Percentiles rank a stretch among this genome's conserved stretches.
phyloP scores from a whole-genome alignment of 495 filamentous ascomycete species.

The Paragyromitra xinjiangensis region DNA sequence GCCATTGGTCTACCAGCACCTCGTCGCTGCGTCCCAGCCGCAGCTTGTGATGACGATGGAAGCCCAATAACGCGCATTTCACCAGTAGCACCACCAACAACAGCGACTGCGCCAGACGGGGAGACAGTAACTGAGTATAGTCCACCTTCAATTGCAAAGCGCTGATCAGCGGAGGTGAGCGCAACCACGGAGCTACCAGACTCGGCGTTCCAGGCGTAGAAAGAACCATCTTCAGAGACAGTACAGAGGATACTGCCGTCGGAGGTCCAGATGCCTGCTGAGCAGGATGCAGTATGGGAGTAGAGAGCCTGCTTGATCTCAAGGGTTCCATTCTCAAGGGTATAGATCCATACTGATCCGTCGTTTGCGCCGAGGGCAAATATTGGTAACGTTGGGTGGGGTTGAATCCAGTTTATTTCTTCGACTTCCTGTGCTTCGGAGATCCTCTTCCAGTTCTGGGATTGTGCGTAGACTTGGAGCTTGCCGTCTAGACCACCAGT shows the following conservation, averaged over 20 bases:
- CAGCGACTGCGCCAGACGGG: slow-evolving; percentile 78
- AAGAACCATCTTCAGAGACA: slow-evolving; percentile 84
- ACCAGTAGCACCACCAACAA: slow-evolving; percentile 86
- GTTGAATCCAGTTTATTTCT: slow-evolving; percentile 89
- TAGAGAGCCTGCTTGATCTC: slow-evolving; percentile 89
- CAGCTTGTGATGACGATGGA: slow-evolving; percentile 68
- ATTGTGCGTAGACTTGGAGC: slow-evolving; percentile 65
- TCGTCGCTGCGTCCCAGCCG: slow-evolving; percentile 58
- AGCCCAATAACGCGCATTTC: slow-evolving; percentile 83
- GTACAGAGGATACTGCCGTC: slow-evolving; percentile 90
- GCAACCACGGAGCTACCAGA: slow-evolving; percentile 79
- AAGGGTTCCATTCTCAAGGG: slow-evolving; percentile 75
- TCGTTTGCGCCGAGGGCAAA: slow-evolving; percentile 91
- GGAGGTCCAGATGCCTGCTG: slow-evolving; percentile 88
- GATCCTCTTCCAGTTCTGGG: slow-evolving; percentile 68
- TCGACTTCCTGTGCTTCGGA: slow-evolving; percentile 83
- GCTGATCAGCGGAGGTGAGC: slow-evolving; percentile 82
- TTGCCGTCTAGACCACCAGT: slow-evolving; percentile 87
- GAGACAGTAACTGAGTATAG: slow-evolving; percentile 85
- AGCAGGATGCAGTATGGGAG: slow-evolving; percentile 84
- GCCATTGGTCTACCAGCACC: slow-evolving; percentile 57
- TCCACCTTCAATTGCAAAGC: slow-evolving; percentile 90
- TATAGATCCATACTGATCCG: slow-evolving; percentile 94
- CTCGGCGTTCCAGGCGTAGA: slow-evolving; percentile 91
- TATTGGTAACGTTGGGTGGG: slow-evolving; percentile 76